phyloP scores from a whole-genome alignment of 1,284 basidiomycete genomes.

The Sanghuangporus sanghuang region DNA sequence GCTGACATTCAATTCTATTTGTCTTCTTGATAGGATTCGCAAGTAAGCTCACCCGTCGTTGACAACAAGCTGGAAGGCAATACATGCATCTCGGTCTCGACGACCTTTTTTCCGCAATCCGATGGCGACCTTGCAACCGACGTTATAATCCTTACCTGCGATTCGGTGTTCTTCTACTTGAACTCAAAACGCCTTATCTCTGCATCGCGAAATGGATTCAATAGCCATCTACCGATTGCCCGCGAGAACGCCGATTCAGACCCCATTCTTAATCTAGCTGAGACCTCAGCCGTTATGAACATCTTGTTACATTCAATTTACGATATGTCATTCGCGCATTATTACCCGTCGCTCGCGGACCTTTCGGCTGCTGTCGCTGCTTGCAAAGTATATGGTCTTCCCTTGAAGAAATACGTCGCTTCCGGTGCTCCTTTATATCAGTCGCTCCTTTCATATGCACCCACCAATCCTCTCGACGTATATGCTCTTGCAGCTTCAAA shows the following conservation, averaged over 20 bases:
- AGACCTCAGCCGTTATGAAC: conserved; percentile 32
- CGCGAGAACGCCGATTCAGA: conserved; percentile 24
- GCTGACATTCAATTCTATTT: neutral
- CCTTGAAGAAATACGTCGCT: conserved; percentile 23
- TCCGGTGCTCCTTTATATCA: conserved; percentile 28
- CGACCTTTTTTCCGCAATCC: conserved; percentile 69
- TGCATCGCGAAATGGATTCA: conserved; percentile 35
- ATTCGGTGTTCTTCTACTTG: conserved; percentile 63
- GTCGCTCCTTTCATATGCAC: conserved; percentile 31
- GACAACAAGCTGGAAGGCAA: conserved; percentile 26
- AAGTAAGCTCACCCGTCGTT: conserved; percentile 31
- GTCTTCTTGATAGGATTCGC: conserved; percentile 24
- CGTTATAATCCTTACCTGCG: conserved; percentile 59
- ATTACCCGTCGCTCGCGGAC: conserved; percentile 28
- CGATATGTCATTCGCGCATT: conserved; percentile 31
- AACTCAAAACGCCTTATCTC: conserved; percentile 31
- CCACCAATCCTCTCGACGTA: conserved; percentile 30
- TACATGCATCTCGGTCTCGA: conserved; percentile 66
- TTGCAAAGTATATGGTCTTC: conserved; percentile 29
- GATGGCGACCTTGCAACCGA: conserved; percentile 54
- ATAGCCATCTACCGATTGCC: conserved; percentile 27
- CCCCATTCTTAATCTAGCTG: conserved; percentile 29
- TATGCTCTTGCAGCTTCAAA: conserved; percentile 26
- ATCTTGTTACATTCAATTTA: conserved; percentile 34
- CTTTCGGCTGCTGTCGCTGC: conserved; percentile 30